These are phyloP conservation scores for Diplotaxis tenuifolia DNA, from an alignment of 345 rosid genomes.

Conservation along the genomic window DNA sequence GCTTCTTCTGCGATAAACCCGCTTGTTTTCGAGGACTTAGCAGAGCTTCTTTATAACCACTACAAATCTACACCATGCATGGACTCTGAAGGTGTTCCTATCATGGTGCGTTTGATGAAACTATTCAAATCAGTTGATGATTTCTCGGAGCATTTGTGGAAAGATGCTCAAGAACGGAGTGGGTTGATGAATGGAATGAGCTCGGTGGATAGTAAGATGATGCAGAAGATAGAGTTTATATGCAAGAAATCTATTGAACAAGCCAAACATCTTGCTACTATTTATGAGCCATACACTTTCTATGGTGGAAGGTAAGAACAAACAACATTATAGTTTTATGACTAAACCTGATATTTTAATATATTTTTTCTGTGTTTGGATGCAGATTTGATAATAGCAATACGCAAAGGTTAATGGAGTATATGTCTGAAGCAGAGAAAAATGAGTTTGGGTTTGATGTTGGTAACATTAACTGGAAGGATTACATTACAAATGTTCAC, in stretches of 20 bases:
- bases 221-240: slow-evolving; percentile 54
- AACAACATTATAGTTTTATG: background rate
- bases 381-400: slow-evolving; percentile 78
- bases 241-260: slow-evolving; percentile 81
- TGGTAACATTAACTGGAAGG: slow-evolving; percentile 66
- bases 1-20: slow-evolving; percentile 93
- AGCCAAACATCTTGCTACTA: slow-evolving; percentile 71
- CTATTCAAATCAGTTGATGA: slow-evolving; percentile 75
- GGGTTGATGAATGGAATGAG: slow-evolving; percentile 42
- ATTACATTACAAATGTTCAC: slow-evolving; percentile 62
- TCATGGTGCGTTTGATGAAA: slow-evolving; percentile 71
- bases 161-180: slow-evolving; percentile 51
- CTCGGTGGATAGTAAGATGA: slow-evolving; percentile 47
- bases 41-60: slow-evolving; percentile 60
- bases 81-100: slow-evolving; percentile 77
- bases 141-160: slow-evolving; percentile 67
- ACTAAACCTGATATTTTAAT: background rate
- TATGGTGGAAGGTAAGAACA: slow-evolving; percentile 73
- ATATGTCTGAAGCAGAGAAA: slow-evolving; percentile 77
- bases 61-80: slow-evolving; percentile 65
- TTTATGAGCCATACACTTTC: slow-evolving; percentile 86
- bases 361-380: background rate
- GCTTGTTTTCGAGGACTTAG: slow-evolving; percentile 60
- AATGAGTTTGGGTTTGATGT: slow-evolving; percentile 69
- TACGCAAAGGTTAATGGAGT: slow-evolving; percentile 63